Conservation (phyloP, 257 asterid genomes). For the Ligustrum vulgare region DNA sequence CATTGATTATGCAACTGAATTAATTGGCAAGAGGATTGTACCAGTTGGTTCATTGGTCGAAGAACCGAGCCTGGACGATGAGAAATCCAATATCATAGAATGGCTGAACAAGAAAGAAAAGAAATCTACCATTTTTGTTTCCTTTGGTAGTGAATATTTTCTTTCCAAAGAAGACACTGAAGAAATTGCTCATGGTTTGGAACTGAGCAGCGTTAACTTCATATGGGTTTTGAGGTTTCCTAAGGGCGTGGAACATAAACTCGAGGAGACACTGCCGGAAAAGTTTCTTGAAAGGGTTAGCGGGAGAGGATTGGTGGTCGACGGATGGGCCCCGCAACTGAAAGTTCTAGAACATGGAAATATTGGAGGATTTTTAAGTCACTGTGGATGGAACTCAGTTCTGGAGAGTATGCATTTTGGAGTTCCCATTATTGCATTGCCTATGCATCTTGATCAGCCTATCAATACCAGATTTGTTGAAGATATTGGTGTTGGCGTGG, state of each 20-base stretch:
- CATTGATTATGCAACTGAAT: constrained; percentile 16
- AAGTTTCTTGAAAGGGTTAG: constrained; percentile 36
- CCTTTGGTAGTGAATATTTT: constrained; percentile 47
- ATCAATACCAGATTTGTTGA: constrained; percentile 45
- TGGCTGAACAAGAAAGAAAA: constrained; percentile 39
- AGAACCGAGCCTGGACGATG: constrained; percentile 17
- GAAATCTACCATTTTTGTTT: constrained; percentile 35
- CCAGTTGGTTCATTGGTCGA: constrained; percentile 39
- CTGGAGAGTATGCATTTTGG: constrained; percentile 42
- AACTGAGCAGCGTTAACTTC: constrained; percentile 35
- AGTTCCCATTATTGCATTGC: constrained; percentile 45
- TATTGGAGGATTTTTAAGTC: constrained; percentile 42
- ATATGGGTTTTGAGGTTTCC: constrained; percentile 54
- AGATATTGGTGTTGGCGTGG: constrained; percentile 42
- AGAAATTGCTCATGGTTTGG: constrained; percentile 44
- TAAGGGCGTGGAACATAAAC: neutral
- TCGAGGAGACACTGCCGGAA: constrained; percentile 31
- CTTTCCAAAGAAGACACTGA: constrained; percentile 28
- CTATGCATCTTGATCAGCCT: constrained; percentile 53
- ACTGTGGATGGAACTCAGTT: constrained; percentile 48
- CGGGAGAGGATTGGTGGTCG: constrained; percentile 35
- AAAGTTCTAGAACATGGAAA: constrained; percentile 34
- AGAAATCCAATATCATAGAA: neutral
- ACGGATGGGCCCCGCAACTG: constrained; percentile 44
- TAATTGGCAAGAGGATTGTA: constrained; percentile 19